Conservation (phyloP, 202 grass and related monocot genomes). For the Bolboschoenoplectus hybrid region DNA sequence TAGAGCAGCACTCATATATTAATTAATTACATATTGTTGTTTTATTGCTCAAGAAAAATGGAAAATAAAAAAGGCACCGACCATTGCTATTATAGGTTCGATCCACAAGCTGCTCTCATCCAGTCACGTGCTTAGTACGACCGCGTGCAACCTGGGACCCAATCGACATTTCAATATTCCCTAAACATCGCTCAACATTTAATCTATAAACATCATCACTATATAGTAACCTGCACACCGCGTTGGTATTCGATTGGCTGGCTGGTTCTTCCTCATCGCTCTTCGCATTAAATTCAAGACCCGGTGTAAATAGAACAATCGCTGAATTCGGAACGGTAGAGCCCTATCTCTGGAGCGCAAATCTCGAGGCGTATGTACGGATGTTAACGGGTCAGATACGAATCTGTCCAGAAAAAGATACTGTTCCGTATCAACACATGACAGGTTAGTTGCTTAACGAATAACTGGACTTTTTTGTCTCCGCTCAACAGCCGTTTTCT, state of each 20-base stretch:
- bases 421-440: constrained; percentile 32
- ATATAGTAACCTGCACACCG: neutral
- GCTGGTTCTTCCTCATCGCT: neutral
- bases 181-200: neutral
- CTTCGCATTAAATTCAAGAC: neutral
- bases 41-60: neutral
- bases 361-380: constrained; percentile 37
- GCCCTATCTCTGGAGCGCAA: neutral
- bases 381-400: neutral
- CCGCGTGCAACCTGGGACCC: constrained; percentile 10
- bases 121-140: constrained; percentile 36
- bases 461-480: constrained; percentile 27
- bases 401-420: constrained; percentile 25
- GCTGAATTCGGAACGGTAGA: neutral
- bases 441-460: constrained; percentile 41
- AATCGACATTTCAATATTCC: neutral
- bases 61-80: constrained; percentile 37
- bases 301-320: neutral
- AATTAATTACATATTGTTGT: neutral
- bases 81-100: constrained; percentile 9
- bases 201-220: neutral
- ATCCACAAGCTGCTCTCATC: constrained; percentile 11
- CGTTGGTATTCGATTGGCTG: neutral
- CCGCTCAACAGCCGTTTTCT: neutral
- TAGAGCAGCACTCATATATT: neutral